Conservation (phyloP, 768 basidiomycete genomes). For the Lactarius tabidus region DNA sequence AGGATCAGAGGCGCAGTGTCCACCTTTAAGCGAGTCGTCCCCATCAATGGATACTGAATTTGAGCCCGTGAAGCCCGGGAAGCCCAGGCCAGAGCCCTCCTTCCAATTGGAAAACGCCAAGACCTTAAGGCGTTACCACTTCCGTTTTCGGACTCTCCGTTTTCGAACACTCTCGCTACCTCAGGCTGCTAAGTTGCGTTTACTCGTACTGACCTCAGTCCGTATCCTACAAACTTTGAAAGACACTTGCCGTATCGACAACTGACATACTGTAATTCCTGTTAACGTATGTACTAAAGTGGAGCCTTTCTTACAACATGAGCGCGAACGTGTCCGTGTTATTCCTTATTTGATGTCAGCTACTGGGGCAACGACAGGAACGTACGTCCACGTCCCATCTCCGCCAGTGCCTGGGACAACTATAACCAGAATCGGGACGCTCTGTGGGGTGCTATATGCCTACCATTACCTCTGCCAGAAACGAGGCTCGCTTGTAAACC, state of each 20-base stretch:
- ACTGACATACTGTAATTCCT: background rate
- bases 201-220: background rate
- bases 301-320: background rate
- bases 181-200: background rate
- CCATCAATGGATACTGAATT: slow-evolving; percentile 29
- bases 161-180: background rate
- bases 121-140: background rate
- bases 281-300: background rate
- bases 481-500: slow-evolving; percentile 45
- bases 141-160: background rate
- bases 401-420: slow-evolving; percentile 41
- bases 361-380: background rate
- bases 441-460: background rate
- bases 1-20: slow-evolving; percentile 44
- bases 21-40: slow-evolving; percentile 43
- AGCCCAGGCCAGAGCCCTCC: background rate
- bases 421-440: slow-evolving; percentile 1
- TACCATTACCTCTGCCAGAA: background rate
- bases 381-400: slow-evolving; percentile 55
- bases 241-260: background rate
- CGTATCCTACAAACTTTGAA: background rate
- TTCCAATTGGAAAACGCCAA: slow-evolving; percentile 13
- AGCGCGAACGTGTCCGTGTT: background rate
- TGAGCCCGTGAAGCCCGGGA: background rate
- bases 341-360: background rate